A percentile compares a stretch with the other conserved stretches of the same genome.
phyloP scores from a whole-genome alignment of 2,329 filamentous ascomycete genomes.

The Didymella lethalis region DNA sequence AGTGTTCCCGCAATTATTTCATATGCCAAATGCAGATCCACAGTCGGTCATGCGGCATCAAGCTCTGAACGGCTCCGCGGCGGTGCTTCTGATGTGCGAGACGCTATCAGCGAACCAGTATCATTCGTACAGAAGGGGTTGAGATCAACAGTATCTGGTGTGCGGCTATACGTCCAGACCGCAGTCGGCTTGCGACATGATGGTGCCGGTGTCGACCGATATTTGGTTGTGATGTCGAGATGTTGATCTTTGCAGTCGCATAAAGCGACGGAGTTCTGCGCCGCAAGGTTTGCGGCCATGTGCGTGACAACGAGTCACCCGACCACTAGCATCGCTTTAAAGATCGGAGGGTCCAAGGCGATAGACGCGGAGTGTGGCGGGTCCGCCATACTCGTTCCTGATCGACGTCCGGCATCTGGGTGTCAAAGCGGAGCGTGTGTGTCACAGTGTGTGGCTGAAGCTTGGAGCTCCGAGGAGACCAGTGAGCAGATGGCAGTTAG shows the following conservation, averaged over 20 bases:
- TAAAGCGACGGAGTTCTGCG: neutral
- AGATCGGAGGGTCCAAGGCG: neutral
- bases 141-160: neutral
- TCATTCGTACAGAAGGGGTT: neutral
- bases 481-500: neutral
- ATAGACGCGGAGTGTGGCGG: slow-evolving; percentile 2
- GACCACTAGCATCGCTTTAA: neutral
- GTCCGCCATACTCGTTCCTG: slow-evolving; percentile 6
- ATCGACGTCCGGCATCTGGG: slow-evolving; percentile 8
- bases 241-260: slow-evolving; percentile 3
- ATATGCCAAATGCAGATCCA: neutral
- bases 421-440: neutral
- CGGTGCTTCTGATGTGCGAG: neutral
- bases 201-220: neutral
- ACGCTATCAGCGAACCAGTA: neutral
- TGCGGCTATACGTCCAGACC: neutral
- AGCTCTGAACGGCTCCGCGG: neutral
- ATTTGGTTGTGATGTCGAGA: neutral
- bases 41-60: neutral
- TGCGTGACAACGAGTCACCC: slow-evolving; percentile 3
- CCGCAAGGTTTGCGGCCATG: neutral
- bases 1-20: neutral
- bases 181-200: neutral
- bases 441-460: slow-evolving; percentile 4
- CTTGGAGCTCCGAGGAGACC: neutral